Evolutionary conservation across 176 grass and related monocot species (phyloP), one percentile per base, ranked within the genome.

Genomic region (Phyllostachys edulis): DNA sequence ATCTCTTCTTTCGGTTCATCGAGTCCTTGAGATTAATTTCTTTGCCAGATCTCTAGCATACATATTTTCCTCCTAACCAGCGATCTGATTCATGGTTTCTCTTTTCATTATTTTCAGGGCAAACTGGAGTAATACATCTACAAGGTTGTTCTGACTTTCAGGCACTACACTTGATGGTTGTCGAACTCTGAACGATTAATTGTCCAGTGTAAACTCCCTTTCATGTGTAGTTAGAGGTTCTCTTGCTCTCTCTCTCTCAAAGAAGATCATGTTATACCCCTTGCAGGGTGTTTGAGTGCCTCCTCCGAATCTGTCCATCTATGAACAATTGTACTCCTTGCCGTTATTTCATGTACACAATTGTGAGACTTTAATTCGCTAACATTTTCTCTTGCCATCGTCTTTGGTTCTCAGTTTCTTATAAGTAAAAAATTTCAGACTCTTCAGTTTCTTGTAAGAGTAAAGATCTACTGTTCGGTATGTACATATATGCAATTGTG

Each of bases 321-420:
- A 29, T 82, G 38, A 60, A 62, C 63, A 44, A 42, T 36, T 27
- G 7, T 29, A 37, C 39, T 68, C n/a, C 6, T 65, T 60, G 12
- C 56, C 24, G 46, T 77, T 86, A 90, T 86, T 90, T 77, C 65
- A 90, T 90, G 83, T 77, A 24, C 17, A 27, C 7, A 59, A 45
- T 69, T 67, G 15, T 20, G 26, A 13, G 7, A 26, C 45, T 2
- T 1, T 9, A 32, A 44, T 13, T 69, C 66, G 24, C 7, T 56
- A 56, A 27, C 40, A 71, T 71, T 56, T 45, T 56, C 6, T 71
- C 4, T 45, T 65, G 21, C n/a, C 3, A 17, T 26, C 5, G 6
- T 15, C n/a, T 41, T 1, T 12, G 21, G 13, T 24, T 29, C 26
- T 18, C 10, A 85, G 5, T 6, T 70, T 24, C 44, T 69, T 51